phyloP scores from a whole-genome alignment of 2,329 filamentous ascomycete species.

The Colletotrichum salicis region DNA sequence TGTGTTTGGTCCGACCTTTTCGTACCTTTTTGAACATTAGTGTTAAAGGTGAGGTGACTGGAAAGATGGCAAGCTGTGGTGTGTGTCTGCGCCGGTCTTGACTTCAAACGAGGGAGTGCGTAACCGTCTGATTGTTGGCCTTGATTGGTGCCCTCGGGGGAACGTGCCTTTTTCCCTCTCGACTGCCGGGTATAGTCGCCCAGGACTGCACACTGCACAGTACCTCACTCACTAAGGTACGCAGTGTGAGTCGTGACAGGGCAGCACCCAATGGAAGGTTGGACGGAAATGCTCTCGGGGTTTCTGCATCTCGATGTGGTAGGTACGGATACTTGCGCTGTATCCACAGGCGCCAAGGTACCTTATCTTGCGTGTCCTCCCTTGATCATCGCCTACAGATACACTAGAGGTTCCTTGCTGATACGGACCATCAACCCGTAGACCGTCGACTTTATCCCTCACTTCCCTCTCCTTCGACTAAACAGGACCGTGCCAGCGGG shows the following conservation, averaged over 20 bases:
- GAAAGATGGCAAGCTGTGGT: not conserved
- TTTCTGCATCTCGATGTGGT: no score
- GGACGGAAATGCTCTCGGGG: not conserved
- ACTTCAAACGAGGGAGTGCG: slow-evolving; percentile 15
- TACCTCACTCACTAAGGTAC: not conserved
- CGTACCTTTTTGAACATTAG: not conserved
- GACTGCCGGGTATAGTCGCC: not conserved
- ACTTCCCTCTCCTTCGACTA: not conserved
- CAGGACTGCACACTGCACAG: not conserved
- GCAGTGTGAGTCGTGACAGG: no score
- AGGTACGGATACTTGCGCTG: no score
- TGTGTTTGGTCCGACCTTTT: no score
- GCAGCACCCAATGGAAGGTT: not conserved
- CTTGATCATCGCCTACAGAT: not conserved
- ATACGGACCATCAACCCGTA: not conserved
- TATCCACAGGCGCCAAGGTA: no score
- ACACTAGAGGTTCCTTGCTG: not conserved
- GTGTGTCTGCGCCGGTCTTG: not conserved
- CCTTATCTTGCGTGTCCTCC: not conserved
- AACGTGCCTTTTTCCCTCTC: not conserved
- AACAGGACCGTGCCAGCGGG: not conserved
- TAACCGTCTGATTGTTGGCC: slow-evolving; percentile 13
- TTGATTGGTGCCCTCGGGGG: not conserved
- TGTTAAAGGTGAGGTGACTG: not conserved
- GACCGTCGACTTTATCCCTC: not conserved